Conservation (phyloP, 257 asterid species). For the Eucommia ulmoides region DNA sequence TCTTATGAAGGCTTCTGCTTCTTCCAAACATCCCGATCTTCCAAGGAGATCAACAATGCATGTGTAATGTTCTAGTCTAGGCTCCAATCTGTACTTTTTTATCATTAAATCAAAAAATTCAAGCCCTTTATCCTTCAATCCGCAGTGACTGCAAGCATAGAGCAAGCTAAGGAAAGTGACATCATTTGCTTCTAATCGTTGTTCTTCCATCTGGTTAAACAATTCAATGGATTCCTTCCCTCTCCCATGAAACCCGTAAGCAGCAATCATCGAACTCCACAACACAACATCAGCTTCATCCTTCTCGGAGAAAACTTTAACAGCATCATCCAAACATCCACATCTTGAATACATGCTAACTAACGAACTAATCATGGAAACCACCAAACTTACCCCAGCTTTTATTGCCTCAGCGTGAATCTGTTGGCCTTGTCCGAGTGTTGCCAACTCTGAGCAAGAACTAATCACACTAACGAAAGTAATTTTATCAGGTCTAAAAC, state of each 20-base stretch:
- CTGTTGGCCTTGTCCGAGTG: constrained; percentile 87
- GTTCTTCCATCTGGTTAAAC: constrained; percentile 45
- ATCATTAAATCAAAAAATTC: constrained; percentile 46
- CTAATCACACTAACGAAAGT: constrained; percentile 67
- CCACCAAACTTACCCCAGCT: constrained; percentile 41
- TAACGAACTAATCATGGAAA: constrained; percentile 57
- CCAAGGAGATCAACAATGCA: constrained; percentile 86
- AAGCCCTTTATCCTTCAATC: constrained; percentile 69
- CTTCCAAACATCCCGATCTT: constrained; percentile 69
- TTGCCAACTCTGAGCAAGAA: constrained; percentile 70
- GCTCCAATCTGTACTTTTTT: constrained; percentile 35
- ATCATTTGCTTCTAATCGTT: constrained; percentile 39
- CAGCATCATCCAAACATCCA: constrained; percentile 75
- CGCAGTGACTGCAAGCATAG: constrained; percentile 81
- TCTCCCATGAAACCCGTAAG: constrained; percentile 84
- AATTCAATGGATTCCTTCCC: constrained; percentile 59
- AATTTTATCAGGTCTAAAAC: constrained; percentile 62
- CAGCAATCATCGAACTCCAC: constrained; percentile 81
- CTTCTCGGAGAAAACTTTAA: constrained; percentile 47
- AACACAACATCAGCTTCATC: constrained; percentile 36
- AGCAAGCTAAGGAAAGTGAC: constrained; percentile 79
- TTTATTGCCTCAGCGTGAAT: constrained; percentile 71
- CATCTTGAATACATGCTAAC: constrained; percentile 84
- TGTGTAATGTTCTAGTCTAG: constrained; percentile 71
- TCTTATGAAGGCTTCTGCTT: constrained; percentile 59